A percentile compares a stretch with the other conserved stretches of the same genome.
Conservation (phyloP, 2,329 filamentous ascomycete species). For the Chrysoporthe puriensis region DNA sequence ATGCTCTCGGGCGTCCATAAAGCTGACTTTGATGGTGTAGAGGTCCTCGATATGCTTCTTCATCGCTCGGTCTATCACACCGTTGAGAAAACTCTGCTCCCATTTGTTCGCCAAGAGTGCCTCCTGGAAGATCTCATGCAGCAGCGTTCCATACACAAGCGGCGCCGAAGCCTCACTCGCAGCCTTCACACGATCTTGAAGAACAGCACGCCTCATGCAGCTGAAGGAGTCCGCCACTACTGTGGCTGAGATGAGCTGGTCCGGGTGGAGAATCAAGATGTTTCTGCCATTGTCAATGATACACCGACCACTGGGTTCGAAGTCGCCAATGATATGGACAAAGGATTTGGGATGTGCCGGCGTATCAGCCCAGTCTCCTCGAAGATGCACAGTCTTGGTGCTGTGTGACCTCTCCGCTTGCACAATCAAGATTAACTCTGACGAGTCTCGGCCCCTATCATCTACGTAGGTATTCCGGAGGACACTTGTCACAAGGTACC, state of each 20-base stretch:
- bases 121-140: slow-evolving; percentile 95
- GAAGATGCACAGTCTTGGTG: slow-evolving; percentile 71
- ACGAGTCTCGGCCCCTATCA: slow-evolving; percentile 59
- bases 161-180: slow-evolving; percentile 79
- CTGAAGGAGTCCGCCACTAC: slow-evolving; percentile 96
- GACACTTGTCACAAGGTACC: slow-evolving; percentile 80
- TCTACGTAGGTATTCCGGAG: slow-evolving; percentile 70
- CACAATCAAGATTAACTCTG: slow-evolving; percentile 83
- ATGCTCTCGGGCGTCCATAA: slow-evolving; percentile 75
- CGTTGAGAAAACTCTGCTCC: slow-evolving; percentile 69
- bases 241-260: slow-evolving; percentile 92
- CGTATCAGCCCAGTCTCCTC: slow-evolving; percentile 86
- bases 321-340: slow-evolving; percentile 84
- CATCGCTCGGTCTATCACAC: slow-evolving; percentile 70
- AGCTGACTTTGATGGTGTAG: slow-evolving; percentile 80
- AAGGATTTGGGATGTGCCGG: slow-evolving; percentile 74
- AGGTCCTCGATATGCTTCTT: slow-evolving; percentile 83
- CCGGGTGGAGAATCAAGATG: slow-evolving; percentile 89
- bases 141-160: slow-evolving; percentile 87
- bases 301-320: slow-evolving; percentile 71
- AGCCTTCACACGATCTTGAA: slow-evolving; percentile 93
- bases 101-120: slow-evolving; percentile 83
- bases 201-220: slow-evolving; percentile 85
- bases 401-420: slow-evolving; percentile 73
- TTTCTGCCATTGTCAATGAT: slow-evolving; percentile 81